Percentiles rank a stretch among this genome's conserved stretches.
These are phyloP conservation scores for Hygrocybe coccinea DNA, from an alignment of 768 basidiomycete genomes.

Conservation along the genomic window DNA sequence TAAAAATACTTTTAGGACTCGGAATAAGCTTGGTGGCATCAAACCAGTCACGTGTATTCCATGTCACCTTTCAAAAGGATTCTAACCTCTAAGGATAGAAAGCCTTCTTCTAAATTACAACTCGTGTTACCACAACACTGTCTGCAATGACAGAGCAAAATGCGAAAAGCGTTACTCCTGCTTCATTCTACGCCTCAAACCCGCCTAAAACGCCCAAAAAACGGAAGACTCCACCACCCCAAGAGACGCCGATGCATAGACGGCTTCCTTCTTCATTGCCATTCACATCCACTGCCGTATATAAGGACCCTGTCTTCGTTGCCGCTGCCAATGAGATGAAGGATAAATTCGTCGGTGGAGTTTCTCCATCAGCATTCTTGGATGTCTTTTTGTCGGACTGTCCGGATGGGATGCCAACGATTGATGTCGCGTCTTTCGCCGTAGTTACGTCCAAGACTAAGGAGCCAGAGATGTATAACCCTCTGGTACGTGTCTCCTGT, in stretches of 20 bases:
- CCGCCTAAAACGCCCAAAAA: neutral
- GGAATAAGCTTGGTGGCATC: too few relatives aligned
- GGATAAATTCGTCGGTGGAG: neutral
- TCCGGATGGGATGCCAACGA: neutral
- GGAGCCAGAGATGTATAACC: neutral
- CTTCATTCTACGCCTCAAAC: neutral
- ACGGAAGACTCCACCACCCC: neutral
- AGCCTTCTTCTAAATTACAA: too few relatives aligned
- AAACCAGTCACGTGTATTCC: too few relatives aligned
- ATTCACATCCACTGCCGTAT: too few relatives aligned
- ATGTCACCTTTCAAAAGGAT: too few relatives aligned
- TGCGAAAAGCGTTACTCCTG: neutral
- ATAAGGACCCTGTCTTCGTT: neutral
- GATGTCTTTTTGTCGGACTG: constrained; percentile 1
- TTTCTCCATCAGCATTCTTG: constrained; percentile 1
- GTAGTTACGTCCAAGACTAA: neutral
- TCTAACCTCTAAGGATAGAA: too few relatives aligned
- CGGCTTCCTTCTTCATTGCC: neutral
- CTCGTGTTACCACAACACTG: neutral
- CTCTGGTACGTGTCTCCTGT: neutral
- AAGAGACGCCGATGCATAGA: neutral
- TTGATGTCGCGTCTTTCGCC: neutral
- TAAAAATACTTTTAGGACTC: too few relatives aligned
- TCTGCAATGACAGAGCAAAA: neutral
- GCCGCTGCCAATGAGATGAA: neutral